Conservation (phyloP, 257 asterid genomes). For the Salvia splendens region DNA sequence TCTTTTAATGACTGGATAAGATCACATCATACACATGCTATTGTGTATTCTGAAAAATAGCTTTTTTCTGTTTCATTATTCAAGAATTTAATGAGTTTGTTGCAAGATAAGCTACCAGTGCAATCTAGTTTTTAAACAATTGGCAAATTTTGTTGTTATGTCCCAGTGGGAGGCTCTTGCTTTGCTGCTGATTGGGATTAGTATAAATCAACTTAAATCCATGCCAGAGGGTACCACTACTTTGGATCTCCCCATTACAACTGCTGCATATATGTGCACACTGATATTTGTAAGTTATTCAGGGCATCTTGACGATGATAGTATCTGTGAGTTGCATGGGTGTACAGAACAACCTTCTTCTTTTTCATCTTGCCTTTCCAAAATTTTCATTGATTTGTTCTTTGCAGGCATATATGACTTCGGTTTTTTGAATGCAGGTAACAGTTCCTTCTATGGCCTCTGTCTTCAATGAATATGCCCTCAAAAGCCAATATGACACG, state of each 20-base stretch:
- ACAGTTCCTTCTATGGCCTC: slow-evolving; percentile 98
- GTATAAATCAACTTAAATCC: slow-evolving; percentile 90
- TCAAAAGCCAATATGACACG: slow-evolving; percentile 96
- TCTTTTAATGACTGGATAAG: neutral
- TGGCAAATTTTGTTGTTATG: no score
- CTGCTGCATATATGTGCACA: slow-evolving; percentile 81
- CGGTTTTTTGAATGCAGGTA: slow-evolving; percentile 55
- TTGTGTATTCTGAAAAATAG: slow-evolving; percentile 8
- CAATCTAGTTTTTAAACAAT: no score
- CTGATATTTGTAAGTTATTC: slow-evolving; percentile 84
- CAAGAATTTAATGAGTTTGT: slow-evolving; percentile 21
- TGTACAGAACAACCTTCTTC: neutral
- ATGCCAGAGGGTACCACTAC: slow-evolving; percentile 76
- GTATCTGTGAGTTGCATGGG: no score
- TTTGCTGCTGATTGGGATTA: slow-evolving; percentile 91
- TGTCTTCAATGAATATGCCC: slow-evolving; percentile 93
- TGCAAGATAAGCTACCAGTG: slow-evolving; percentile 15
- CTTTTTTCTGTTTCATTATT: slow-evolving; percentile 3
- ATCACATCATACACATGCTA: neutral
- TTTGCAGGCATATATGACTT: slow-evolving; percentile 23
- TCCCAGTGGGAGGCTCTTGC: slow-evolving; percentile 99
- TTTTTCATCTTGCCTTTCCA: slow-evolving; percentile 1
- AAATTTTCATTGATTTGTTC: slow-evolving; percentile 1
- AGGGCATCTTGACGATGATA: slow-evolving; percentile 19
- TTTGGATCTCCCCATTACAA: slow-evolving; percentile 84